Evolutionary conservation across 225 moss, liverwort and hornwort species (phyloP).

Genomic region (Sphagnum tenellum): DNA sequence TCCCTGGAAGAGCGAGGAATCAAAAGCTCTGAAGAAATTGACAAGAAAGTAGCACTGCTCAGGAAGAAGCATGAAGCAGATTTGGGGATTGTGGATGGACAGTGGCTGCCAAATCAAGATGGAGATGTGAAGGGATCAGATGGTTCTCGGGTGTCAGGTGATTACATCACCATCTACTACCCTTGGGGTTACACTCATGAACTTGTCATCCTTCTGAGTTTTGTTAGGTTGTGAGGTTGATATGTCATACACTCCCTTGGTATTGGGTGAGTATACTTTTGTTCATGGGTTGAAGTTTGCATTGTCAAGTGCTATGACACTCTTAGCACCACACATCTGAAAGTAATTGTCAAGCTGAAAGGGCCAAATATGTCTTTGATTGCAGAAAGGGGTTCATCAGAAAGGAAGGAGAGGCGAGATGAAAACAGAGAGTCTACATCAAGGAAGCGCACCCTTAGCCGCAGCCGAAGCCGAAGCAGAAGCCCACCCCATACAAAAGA

Average conservation of each 20-base stretch:
- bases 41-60: conserved; percentile 68
- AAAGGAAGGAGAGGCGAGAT: conserved; percentile 77
- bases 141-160: conserved; percentile 55
- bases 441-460: conserved; percentile 80
- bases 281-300: neutral
- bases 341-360: neutral
- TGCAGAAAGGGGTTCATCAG: conserved; percentile 68
- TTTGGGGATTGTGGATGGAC: conserved; percentile 65
- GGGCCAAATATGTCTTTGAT: conserved; percentile 10
- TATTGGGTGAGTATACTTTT: neutral
- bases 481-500: conserved; percentile 72
- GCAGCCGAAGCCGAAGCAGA: conserved; percentile 60
- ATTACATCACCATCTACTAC: neutral
- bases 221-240: neutral
- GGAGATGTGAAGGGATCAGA: no score
- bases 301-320: neutral
- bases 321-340: neutral
- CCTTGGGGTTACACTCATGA: neutral
- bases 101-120: conserved; percentile 27
- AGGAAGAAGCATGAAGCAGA: conserved; percentile 80
- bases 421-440: conserved; percentile 57
- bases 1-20: conserved; percentile 87
- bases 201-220: no score
- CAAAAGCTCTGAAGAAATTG: conserved; percentile 79
- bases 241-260: neutral